Evolutionary conservation across 106 monocot genomes (phyloP), one percentile per base, ranked within the genome.

Genomic region (Ottelia alismoides): DNA sequence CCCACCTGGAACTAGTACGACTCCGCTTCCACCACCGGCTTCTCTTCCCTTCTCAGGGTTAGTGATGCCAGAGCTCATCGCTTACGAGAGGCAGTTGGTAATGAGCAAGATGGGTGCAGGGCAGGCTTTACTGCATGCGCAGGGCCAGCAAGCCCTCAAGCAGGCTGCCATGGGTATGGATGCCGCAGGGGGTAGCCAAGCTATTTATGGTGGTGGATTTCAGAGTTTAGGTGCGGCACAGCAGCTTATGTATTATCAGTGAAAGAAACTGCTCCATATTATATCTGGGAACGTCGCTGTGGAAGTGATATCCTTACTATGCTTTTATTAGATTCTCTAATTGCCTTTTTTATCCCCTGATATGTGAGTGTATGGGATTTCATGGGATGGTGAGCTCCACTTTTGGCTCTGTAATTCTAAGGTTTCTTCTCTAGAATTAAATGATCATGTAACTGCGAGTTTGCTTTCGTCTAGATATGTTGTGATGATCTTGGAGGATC

Each of bases 1-100:
- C 22, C 83, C 78, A 47, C 78, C 69, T 23, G 83, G 83, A 30
- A 65, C 75, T 31, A 54, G 49, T 27, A 78, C 78, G 0, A 62
- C 63, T 9, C 83, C 83, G 0, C 74, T 83, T 3, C 83, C 83
- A 3, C 78, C 83, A 30, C 83, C 83, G 2, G 74, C 66, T 2
- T 59, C 77, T 1, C 74, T 70, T 22, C 54, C 78, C 25, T 78
- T 72, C 31, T 65, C 71, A 3, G 55, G 32, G 74, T 5, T 57
- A n/a, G n/a, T 68, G 2, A 55, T 74, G 47, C 52, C 74, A 2
- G 83, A 83, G 31, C 64, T 83, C 44, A 47, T 83, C 11, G 65
- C 71, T 1, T 83, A 83, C 4, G 74, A 78, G 30, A 74, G 78
- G 2, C 11, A 65, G 4, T 47, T 83, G 46, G 74, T 74, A 6